A percentile compares a stretch with the other conserved stretches of the same genome.
Conservation (phyloP, 371 early-diverging fungal species). For the Apophysomyces elegans region DNA sequence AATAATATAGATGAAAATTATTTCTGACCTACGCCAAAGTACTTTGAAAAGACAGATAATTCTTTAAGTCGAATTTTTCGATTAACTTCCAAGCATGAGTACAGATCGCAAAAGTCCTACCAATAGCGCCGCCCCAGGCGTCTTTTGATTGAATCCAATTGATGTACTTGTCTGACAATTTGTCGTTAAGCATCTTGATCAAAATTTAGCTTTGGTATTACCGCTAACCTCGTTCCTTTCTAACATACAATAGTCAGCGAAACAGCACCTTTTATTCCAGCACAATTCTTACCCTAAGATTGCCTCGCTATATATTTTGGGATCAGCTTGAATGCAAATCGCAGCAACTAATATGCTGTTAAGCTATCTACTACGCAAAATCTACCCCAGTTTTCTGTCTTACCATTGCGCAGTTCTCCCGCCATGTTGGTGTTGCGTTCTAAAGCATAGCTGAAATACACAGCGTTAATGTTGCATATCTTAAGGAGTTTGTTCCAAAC, state of each 20-base stretch:
- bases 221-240: not conserved
- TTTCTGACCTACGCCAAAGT: constrained; percentile 54
- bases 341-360: constrained; percentile 18
- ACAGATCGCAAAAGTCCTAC: constrained; percentile 28
- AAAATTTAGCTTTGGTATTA: too few relatives aligned
- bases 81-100: not conserved
- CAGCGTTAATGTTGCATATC: not conserved
- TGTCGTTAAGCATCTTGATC: too few relatives aligned
- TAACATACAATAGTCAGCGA: not conserved
- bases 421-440: constrained; percentile 29
- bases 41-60: constrained; percentile 55
- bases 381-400: not conserved
- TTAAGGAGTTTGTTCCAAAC: not conserved
- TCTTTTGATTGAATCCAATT: constrained; percentile 56
- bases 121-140: constrained; percentile 70
- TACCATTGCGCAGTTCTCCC: constrained; percentile 46
- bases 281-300: constrained; percentile 19
- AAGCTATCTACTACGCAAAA: not conserved
- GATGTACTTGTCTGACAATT: constrained; percentile 41
- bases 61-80: constrained; percentile 30
- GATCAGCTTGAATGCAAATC: constrained; percentile 21
- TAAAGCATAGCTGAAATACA: constrained; percentile 40
- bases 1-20: not conserved
- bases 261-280: not conserved
- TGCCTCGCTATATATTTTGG: constrained; percentile 25